phyloP scores from a whole-genome alignment of 2,329 filamentous ascomycete species.

The Penicillium sp. region DNA sequence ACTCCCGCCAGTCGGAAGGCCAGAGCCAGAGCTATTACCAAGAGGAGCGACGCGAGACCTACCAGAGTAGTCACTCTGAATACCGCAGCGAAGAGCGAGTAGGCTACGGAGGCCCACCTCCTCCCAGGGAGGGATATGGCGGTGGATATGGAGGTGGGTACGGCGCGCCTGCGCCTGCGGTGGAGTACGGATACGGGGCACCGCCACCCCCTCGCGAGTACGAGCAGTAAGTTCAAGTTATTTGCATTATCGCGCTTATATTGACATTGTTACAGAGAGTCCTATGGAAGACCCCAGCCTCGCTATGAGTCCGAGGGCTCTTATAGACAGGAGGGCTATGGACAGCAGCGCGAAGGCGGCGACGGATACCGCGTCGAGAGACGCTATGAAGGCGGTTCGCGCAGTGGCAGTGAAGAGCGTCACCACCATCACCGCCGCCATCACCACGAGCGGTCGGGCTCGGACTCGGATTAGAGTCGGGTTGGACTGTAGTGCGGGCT shows the following conservation, averaged over 20 bases:
- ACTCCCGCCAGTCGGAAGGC: conserved; percentile 12
- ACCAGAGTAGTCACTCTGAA: conserved; percentile 16
- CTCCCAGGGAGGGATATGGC: conserved; percentile 5
- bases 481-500: not conserved
- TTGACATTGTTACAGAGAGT: conserved; percentile 19
- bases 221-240: conserved; percentile 24
- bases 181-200: not conserved
- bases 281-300: conserved; percentile 21
- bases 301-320: conserved; percentile 17
- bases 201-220: conserved; percentile 13
- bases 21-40: conserved; percentile 16
- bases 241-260: conserved; percentile 9
- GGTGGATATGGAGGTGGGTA: conserved; percentile 22
- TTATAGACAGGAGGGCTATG: conserved; percentile 19
- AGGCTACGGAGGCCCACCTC: conserved; percentile 15
- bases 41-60: conserved; percentile 19
- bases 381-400: conserved; percentile 21
- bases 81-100: conserved; percentile 22
- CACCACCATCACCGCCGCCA: conserved; percentile 22
- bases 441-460: conserved; percentile 22
- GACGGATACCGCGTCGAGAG: conserved; percentile 25
- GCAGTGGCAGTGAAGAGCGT: conserved; percentile 20
- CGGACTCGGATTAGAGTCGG: conserved; percentile 13
- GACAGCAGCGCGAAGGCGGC: conserved; percentile 19
- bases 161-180: conserved; percentile 7